Evolutionary conservation across 257 asterid genomes (phyloP), one percentile per base, ranked within the genome.

Genomic region (Cordia subcordata): DNA sequence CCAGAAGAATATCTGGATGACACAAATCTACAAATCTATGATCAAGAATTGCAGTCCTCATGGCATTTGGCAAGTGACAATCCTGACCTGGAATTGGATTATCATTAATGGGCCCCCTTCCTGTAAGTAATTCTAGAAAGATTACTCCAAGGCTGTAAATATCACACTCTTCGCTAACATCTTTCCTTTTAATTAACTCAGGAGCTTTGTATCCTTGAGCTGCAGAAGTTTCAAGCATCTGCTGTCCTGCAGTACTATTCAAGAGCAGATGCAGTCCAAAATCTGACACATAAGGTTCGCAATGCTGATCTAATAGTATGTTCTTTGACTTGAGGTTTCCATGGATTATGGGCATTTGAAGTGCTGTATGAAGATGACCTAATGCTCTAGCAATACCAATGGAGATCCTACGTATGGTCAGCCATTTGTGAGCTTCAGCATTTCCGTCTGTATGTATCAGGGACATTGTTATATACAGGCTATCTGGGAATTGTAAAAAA

Each of bases 281-380:
- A 77, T 88, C 95, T 8, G 98, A 91, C 3, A 91, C 74, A 32
- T 74, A 84, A 0, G 98, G 90, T 21, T 75, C 80, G 63, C 56
- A 70, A 69, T 76, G 65, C 17, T 51, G 67, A 71, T 84, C 98
- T 49, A 91, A 64, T 1, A 85, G 70, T 76, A 91, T 55, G 51
- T 85, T 91, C 70, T 82, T 84, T 0, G 96, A 77, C 78, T 85
- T 91, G 54, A 91, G 83, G 72, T 88, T 91, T 20, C 96, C 98
- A 58, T 88, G 98, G 74, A 88, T 69, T 55, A 85, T 58, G 22
- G 95, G 96, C 64, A 73, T 79, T 23, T 69, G 79, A 27, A 71
- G 64, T 12, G 67, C 66, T 9, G 76, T 66, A 33, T 91, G 98
- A 63, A 91, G 98, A 75, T 80, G 72, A 65, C 78, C 78, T 44